Base-by-base conservation (phyloP, 2,329 filamentous ascomycete species). In the Xylariomycetidae sp. region DNA sequence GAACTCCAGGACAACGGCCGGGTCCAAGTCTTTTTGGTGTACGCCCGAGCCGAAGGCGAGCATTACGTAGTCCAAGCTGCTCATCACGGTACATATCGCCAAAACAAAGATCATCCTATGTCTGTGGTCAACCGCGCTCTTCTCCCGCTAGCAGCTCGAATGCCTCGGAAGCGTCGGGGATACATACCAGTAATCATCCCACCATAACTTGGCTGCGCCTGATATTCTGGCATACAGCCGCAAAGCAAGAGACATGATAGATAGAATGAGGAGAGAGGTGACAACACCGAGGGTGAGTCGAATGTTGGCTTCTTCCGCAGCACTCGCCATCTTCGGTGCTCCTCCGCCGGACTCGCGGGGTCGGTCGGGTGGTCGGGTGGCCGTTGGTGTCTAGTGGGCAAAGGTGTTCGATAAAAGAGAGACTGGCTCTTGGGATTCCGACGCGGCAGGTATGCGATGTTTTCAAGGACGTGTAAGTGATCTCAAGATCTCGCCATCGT, bases 221-320 rank as follows among this genome's bases (percentile, higher is more conserved):
- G 37, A 29, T 22, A 38, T 40, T 14, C 50, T 43, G 12, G 49
- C 46, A 38, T 46, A 50, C 19, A 53, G 43, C 8, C 51, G 47
- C 36, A 54, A 31, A 10, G 31, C 42, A 27, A 54, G 50, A 9
- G 49, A 52, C n/a, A 47, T 27, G 6, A 42, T 36, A 5, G 51
- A 48, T 15, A 52, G 25, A 8, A 38, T 31, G 14, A 54, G 47
- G 17, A 48, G 48, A 19, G 48, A 47, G 22, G 48, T 40, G 10
- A 49, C 43, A 19, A 54, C 47, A 22, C 49, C 51, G n/a, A 50
- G 39, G 22, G 50, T 53, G 36, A 53, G 39, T 29, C 44, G 43
- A 19, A 50, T 39, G 29, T 49, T 49, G 25, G 47, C 32, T 4
- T 40, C 39, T 23, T 49, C 45, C 19, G 34, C 35, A 15, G 37